phyloP scores from a whole-genome alignment of 139 green algal species.

The Chlamydomonas applanata region DNA sequence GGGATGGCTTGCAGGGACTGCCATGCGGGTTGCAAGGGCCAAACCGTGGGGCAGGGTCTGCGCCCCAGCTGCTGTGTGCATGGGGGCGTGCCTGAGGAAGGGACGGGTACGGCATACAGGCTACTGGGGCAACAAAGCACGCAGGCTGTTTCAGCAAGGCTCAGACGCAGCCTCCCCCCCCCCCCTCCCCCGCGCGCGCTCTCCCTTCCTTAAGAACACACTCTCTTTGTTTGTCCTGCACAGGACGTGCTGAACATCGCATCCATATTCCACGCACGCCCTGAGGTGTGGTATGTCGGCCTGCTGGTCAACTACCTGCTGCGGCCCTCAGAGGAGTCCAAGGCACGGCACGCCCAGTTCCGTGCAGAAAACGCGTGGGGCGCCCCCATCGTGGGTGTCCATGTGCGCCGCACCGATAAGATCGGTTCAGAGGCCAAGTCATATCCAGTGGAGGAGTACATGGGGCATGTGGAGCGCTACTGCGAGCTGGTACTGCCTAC shows the following conservation, averaged over 20 bases:
- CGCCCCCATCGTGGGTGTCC: slow-evolving; percentile 3
- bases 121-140: no score
- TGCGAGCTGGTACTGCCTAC: slow-evolving; percentile 10
- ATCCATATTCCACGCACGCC: neutral
- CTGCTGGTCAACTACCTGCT: slow-evolving; percentile 11
- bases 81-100: no score
- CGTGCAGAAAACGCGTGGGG: neutral
- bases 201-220: no score
- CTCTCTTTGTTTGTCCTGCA: no score
- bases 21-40: no score
- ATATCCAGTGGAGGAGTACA: slow-evolving; percentile 11
- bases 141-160: no score
- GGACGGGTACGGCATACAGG: no score
- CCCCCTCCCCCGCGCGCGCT: no score
- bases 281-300: slow-evolving; percentile 16
- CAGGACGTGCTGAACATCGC: neutral
- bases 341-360: neutral
- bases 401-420: slow-evolving; percentile 21
- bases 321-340: neutral
- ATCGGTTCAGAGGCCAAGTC: neutral
- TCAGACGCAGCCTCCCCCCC: no score
- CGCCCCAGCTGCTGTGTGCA: no score
- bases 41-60: no score
- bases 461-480: slow-evolving; percentile 12
- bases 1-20: no score